A percentile compares a stretch with the other conserved stretches of the same genome.
phyloP scores from a whole-genome alignment of 257 asterid species.

The Eucommia ulmoides region DNA sequence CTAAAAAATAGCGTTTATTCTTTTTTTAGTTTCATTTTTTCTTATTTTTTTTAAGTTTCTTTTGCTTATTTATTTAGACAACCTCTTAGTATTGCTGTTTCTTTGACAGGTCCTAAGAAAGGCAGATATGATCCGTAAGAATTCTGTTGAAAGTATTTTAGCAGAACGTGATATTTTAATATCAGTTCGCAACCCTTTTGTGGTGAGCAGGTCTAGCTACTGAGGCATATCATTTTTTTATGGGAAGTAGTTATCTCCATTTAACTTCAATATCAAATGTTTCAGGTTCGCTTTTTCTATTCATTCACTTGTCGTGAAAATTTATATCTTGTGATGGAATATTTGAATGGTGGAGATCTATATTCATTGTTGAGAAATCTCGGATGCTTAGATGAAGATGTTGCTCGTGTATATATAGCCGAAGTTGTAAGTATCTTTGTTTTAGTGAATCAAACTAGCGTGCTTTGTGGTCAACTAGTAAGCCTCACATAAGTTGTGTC shows the following conservation, averaged over 20 bases:
- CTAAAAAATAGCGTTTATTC: not conserved
- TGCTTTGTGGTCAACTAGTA: too few relatives aligned
- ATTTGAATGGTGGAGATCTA: slow-evolving; percentile 97
- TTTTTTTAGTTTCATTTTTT: too few relatives aligned
- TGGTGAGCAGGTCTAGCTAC: slow-evolving; percentile 59
- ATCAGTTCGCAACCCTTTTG: slow-evolving; percentile 97
- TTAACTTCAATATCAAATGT: slow-evolving; percentile 16
- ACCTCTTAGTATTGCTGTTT: not conserved
- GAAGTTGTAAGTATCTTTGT: slow-evolving; percentile 76
- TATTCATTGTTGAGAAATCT: slow-evolving; percentile 92
- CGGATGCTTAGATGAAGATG: slow-evolving; percentile 97
- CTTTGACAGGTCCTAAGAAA: slow-evolving; percentile 74
- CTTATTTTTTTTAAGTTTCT: too few relatives aligned
- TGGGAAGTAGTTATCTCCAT: slow-evolving; percentile 11
- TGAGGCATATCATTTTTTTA: slow-evolving; percentile 10
- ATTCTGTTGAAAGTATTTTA: slow-evolving; percentile 97
- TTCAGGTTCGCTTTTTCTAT: slow-evolving; percentile 92
- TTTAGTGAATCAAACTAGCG: slow-evolving; percentile 6
- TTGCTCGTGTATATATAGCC: slow-evolving; percentile 89
- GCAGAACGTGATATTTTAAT: slow-evolving; percentile 97
- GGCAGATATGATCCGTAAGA: slow-evolving; percentile 98
- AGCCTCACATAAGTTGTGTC: too few relatives aligned
- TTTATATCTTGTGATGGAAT: slow-evolving; percentile 98
- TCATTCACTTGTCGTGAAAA: slow-evolving; percentile 98
- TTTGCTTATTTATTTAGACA: not conserved